Conservation (phyloP, 2,329 filamentous ascomycete genomes). For the Alternaria sp. region DNA sequence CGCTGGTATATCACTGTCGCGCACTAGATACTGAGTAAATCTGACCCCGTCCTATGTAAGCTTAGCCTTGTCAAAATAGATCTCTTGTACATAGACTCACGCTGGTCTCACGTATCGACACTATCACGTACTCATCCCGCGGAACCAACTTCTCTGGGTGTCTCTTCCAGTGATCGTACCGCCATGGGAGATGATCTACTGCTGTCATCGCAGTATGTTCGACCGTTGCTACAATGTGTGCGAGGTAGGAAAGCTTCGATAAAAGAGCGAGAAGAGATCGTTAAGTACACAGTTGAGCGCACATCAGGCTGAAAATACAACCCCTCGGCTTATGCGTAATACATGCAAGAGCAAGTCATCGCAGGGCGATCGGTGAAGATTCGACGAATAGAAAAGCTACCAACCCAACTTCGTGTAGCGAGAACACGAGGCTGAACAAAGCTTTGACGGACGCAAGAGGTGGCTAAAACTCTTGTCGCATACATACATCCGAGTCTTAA, state of each 20-base stretch:
- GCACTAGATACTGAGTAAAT: too few species aligned
- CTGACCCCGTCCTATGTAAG: too few species aligned
- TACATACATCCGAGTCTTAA: neutral
- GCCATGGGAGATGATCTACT: neutral
- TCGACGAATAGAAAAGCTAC: neutral
- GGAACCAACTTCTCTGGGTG: neutral
- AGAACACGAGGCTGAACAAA: neutral
- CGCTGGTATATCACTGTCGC: too few species aligned
- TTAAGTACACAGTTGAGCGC: neutral
- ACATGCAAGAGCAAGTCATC: neutral
- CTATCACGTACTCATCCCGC: neutral
- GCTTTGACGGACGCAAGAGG: neutral
- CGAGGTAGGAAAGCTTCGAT: neutral
- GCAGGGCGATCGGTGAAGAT: neutral
- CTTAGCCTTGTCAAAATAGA: too few species aligned
- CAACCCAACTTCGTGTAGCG: neutral
- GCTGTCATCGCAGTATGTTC: neutral
- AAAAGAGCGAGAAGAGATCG: accelerated
- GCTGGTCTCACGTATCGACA: neutral
- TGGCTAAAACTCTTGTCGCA: neutral
- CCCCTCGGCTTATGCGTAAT: neutral
- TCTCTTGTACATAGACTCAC: neutral
- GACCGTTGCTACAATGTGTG: too few species aligned
- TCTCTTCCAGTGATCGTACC: neutral
- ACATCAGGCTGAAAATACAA: neutral